These are phyloP conservation scores for Zymoseptoria tritici DNA, from an alignment of 2,329 filamentous ascomycete genomes.

Conservation along the genomic window DNA sequence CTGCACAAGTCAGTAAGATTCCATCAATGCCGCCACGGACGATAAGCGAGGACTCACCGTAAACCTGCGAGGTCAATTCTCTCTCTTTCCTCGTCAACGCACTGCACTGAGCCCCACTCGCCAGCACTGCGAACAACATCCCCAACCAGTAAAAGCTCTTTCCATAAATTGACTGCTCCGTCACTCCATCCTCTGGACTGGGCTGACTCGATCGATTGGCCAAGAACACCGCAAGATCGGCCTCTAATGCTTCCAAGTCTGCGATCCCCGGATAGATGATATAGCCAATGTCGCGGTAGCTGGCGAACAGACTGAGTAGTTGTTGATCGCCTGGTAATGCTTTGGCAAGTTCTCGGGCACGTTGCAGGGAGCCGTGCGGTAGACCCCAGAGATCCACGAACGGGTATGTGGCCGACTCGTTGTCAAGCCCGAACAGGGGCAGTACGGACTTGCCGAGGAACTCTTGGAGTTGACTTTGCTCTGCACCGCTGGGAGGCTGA, in stretches of 20 bases:
- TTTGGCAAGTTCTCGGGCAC: conserved; percentile 51
- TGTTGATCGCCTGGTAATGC: conserved; percentile 52
- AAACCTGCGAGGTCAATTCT: conserved; percentile 57
- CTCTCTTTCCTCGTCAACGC: conserved; percentile 51
- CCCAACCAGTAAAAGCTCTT: conserved; percentile 53
- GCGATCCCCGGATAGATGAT: conserved; percentile 55
- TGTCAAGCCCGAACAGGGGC: conserved; percentile 56
- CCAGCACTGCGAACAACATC: conserved; percentile 54
- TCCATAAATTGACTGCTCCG: conserved; percentile 50
- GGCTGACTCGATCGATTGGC: conserved; percentile 42
- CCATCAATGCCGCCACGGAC: not conserved
- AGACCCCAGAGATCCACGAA: conserved; percentile 58
- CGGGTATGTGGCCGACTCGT: conserved; percentile 57
- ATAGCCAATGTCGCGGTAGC: conserved; percentile 51
- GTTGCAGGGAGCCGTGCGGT: conserved; percentile 50
- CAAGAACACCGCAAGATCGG: conserved; percentile 47
- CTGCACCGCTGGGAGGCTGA: conserved; percentile 27
- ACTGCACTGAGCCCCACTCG: conserved; percentile 55
- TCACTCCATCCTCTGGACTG: conserved; percentile 38
- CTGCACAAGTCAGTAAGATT: conserved; percentile 31
- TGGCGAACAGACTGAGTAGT: conserved; percentile 51
- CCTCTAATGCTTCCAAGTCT: conserved; percentile 49
- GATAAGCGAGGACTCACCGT: conserved; percentile 37
- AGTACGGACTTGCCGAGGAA: conserved; percentile 54
- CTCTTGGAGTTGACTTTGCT: conserved; percentile 49